Evolutionary conservation across 2,329 filamentous ascomycete species (phyloP).

Genomic region (Apiospora kogelbergensis): DNA sequence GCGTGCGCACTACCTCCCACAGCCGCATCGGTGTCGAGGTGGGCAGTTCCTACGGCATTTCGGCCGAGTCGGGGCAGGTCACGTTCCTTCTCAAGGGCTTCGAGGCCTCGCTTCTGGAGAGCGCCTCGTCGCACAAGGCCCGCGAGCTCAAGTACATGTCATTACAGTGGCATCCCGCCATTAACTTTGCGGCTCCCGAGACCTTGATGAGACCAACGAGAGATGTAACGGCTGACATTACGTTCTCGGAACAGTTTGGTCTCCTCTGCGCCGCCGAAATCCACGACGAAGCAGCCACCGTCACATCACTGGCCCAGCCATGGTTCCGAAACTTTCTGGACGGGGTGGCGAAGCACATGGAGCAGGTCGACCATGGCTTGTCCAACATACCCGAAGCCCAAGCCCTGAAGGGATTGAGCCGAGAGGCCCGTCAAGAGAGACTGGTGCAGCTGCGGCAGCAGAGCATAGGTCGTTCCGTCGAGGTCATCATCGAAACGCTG

Average conservation of each 20-base stretch:
- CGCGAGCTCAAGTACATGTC: conserved; percentile 1
- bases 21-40: too few relatives aligned
- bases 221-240: conserved; percentile 1
- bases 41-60: too few relatives aligned
- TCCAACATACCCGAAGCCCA: not conserved
- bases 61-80: not conserved
- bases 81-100: conserved; percentile 9
- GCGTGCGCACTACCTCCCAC: too few relatives aligned
- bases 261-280: conserved; percentile 9
- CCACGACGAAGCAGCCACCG: conserved; percentile 4
- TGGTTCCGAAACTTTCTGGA: conserved; percentile 7
- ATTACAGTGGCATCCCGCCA: conserved; percentile 7
- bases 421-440: not conserved
- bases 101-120: conserved; percentile 1
- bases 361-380: conserved; percentile 7
- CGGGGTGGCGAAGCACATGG: conserved; percentile 8
- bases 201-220: too few relatives aligned
- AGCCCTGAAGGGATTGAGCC: not conserved
- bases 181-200: conserved; percentile 1
- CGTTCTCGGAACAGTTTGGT: conserved; percentile 1
- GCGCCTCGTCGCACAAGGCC: not conserved
- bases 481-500: conserved; percentile 5
- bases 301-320: conserved; percentile 9
- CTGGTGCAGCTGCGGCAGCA: not conserved
- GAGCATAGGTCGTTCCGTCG: not conserved